Base-by-base conservation (phyloP, 2,329 filamentous ascomycete genomes). In the Aspergillus uvarum region DNA sequence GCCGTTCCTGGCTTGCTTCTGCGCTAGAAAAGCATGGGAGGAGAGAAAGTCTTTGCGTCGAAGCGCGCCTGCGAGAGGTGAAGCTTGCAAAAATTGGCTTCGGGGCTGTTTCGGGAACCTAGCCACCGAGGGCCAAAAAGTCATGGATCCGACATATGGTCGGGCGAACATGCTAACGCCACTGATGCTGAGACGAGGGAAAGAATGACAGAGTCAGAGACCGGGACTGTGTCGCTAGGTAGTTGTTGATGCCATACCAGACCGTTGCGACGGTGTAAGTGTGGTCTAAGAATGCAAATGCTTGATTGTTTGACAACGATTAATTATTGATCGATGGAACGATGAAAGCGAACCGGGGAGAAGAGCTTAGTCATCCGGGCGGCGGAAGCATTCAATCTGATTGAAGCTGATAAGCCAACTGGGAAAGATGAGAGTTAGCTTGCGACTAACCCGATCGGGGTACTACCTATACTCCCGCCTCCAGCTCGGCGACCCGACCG, bases 31-130 rank as follows among this genome's bases (percentile, higher is more conserved):
- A 2, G 84, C 79, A 67, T 86, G 88, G 24, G 87, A 89, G 12
- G 87, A 89, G 74, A 88, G 90, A 74, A 89, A 89, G 68, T 76
- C 83, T 64, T 83, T 85, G 59, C 83, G 82, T 11, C 85, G 83
- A n/a, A 70, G 74, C 44, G 71, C 68, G 59, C 68, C 68, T 56
- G 76, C 72, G 63, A 72, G 69, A 16, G 72, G 67, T 19, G 70
- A 71, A 38, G 69, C 72, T 59, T 73, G 75, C 10, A 75, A 65
- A 54, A 70, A 70, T 44, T 74, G 75, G 58, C 68, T 73, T 29
- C 72, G 72, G 22, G 74, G 67, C 58, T 68, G 72, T 44, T 63
- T 68, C 21, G 70, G 58, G 12, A 70, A 54, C 48, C 63, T 65
- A 29, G 66, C 63, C 31, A 66, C 59, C 29, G 66, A 58, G 21